Percentiles rank a stretch among this genome's conserved stretches.
Conservation (phyloP, 2,329 filamentous ascomycete species). For the Cercospora citrullina region DNA sequence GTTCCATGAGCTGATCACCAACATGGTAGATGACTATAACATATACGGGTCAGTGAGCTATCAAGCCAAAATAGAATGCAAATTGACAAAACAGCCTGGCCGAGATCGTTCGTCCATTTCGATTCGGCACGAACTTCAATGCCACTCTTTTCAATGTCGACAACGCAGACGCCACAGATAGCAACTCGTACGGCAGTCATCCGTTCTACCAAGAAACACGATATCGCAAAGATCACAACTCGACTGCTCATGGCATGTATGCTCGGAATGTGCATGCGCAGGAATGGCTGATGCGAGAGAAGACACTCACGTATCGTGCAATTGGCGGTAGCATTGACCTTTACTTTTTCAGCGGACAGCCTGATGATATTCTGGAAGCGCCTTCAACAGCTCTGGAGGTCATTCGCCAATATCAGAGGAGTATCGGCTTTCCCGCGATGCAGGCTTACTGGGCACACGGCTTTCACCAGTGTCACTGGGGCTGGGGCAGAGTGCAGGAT, state of each 20-base stretch:
- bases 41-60: slow-evolving; percentile 34
- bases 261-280: slow-evolving; percentile 39
- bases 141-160: slow-evolving; percentile 38
- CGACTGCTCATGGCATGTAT: slow-evolving; percentile 37
- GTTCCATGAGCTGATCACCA: slow-evolving; percentile 37
- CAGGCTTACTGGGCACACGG: slow-evolving; percentile 80
- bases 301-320: slow-evolving; percentile 35
- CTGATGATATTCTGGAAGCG: slow-evolving; percentile 31
- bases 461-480: slow-evolving; percentile 70
- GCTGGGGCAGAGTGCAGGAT: slow-evolving; percentile 67
- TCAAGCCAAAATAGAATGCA: background rate
- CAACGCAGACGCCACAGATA: slow-evolving; percentile 26
- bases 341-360: slow-evolving; percentile 69
- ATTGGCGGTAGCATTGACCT: slow-evolving; percentile 58
- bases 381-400: slow-evolving; percentile 31
- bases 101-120: slow-evolving; percentile 33
- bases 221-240: slow-evolving; percentile 25
- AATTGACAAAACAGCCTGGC: slow-evolving; percentile 2
- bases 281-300: slow-evolving; percentile 35
- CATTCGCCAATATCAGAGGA: slow-evolving; percentile 40
- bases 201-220: slow-evolving; percentile 40
- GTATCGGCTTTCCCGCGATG: slow-evolving; percentile 69
- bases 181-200: slow-evolving; percentile 36
- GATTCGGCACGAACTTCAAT: slow-evolving; percentile 34
- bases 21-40: slow-evolving; percentile 33